Evolutionary conservation across 768 basidiomycete genomes (phyloP).

Genomic region (Pleurotus citrinopileatus): DNA sequence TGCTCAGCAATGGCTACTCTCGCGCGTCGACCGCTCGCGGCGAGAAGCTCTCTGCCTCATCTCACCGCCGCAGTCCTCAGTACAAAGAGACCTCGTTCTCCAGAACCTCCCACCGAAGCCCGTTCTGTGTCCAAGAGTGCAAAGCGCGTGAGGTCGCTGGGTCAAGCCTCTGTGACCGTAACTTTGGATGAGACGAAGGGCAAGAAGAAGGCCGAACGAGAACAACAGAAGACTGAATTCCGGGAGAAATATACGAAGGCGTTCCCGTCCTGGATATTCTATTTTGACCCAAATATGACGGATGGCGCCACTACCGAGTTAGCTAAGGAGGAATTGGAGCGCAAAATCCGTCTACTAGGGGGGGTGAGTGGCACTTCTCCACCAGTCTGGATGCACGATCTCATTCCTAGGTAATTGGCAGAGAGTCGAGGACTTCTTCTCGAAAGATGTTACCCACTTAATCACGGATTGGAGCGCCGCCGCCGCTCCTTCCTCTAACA

Average conservation of each 20-base stretch:
- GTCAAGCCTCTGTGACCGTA: conserved; percentile 17
- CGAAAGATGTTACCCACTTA: conserved; percentile 81
- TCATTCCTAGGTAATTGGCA: too few relatives aligned
- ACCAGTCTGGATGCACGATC: too few relatives aligned
- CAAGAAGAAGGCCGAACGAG: conserved; percentile 46
- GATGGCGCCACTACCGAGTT: conserved; percentile 31
- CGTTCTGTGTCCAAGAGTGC: conserved; percentile 14
- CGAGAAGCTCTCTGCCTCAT: background rate
- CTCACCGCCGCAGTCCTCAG: background rate
- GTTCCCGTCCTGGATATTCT: conserved; percentile 83
- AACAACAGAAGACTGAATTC: conserved; percentile 67
- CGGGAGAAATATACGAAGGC: conserved; percentile 79
- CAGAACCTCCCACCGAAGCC: conserved; percentile 29
- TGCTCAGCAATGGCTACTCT: conserved; percentile 3
- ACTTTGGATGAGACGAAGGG: conserved; percentile 39
- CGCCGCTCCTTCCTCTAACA: conserved; percentile 43
- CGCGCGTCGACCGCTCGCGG: conserved; percentile 8
- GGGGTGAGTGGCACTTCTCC: conserved; percentile 56
- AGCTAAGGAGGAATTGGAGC: conserved; percentile 42
- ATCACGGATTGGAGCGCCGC: conserved; percentile 55
- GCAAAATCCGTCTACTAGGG: conserved; percentile 64
- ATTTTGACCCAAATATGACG: conserved; percentile 67
- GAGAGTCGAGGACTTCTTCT: conserved; percentile 89
- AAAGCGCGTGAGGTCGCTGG: conserved; percentile 44
- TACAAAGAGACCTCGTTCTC: conserved; percentile 27